Conservation (phyloP, 1,284 basidiomycete species). For the Malassezia yamatoensis region DNA sequence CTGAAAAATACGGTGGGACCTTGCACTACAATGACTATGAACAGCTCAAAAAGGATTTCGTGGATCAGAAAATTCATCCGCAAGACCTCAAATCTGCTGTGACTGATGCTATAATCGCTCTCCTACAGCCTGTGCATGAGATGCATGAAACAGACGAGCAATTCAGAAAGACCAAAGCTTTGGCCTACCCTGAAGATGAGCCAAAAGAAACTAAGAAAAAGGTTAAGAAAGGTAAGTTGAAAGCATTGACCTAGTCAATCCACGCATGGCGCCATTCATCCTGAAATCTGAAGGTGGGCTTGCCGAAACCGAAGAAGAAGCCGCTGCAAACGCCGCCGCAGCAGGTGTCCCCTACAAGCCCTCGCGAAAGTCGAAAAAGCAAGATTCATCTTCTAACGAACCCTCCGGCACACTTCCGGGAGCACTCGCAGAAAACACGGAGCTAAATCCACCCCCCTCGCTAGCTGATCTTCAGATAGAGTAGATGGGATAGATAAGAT, state of each 20-base stretch:
- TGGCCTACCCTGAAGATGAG: slow-evolving; percentile 63
- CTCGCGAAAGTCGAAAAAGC: slow-evolving; percentile 17
- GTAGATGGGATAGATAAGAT: neutral
- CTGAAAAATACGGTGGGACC: slow-evolving; percentile 72
- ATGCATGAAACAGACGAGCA: slow-evolving; percentile 66
- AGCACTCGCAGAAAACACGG: too few species aligned
- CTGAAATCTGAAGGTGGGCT: slow-evolving; percentile 32
- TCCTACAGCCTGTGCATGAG: slow-evolving; percentile 72
- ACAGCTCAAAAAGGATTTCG: slow-evolving; percentile 67
- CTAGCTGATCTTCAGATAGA: slow-evolving; percentile 8
- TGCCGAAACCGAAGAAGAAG: slow-evolving; percentile 29
- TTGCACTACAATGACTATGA: slow-evolving; percentile 64
- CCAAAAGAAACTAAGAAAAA: slow-evolving; percentile 34
- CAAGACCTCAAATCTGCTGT: slow-evolving; percentile 79
- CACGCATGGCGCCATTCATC: slow-evolving; percentile 27
- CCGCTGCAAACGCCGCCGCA: slow-evolving; percentile 17
- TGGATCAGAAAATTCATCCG: slow-evolving; percentile 68
- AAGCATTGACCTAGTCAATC: slow-evolving; percentile 21
- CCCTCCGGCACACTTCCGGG: neutral
- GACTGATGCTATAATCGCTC: slow-evolving; percentile 61
- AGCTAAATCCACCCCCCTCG: too few species aligned
- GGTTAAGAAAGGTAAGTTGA: slow-evolving; percentile 26
- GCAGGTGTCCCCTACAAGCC: slow-evolving; percentile 19
- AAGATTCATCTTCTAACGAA: slow-evolving; percentile 1
- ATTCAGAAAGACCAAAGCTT: slow-evolving; percentile 66